Evolutionary conservation across 495 filamentous ascomycete genomes (phyloP), one percentile per base, ranked within the genome.

Genomic region (Lasiosphaeriaceae sp.): DNA sequence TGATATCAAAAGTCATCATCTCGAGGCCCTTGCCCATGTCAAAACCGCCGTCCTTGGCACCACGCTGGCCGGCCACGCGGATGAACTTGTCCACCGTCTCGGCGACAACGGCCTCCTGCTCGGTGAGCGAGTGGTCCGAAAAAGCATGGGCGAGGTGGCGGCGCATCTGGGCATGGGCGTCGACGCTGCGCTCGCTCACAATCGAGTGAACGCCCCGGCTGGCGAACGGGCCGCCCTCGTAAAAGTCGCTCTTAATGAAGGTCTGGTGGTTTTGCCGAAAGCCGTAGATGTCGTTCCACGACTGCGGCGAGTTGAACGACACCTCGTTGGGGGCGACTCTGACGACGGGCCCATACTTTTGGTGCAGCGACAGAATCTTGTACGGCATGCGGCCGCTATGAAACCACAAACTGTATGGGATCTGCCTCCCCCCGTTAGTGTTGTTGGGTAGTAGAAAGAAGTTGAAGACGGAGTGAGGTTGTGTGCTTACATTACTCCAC

Each of bases 201-300:
- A 35, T 55, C 2, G 44, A 45, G 24, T 45, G 49, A 2, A 41
- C 23, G 4, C 26, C 26, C 11, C 58, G 53, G 31, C 16, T 34
- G 50, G 50, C 50, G 23, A 52, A 52, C 11, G n/a, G 39, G 31
- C 50, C 50, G 12, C 44, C 44, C 0, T 29, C 11, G 43, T 64
- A 63, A 19, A 67, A 72, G 29, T 43, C 60, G 55, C 73, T 66
- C 53, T 75, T 76, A 20, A 66, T 49, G 24, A 76, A 68, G 19
- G 68, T 62, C 39, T 52, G 53, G 8, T 54, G 44, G 39, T 52
- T 47, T 46, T 66, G 61, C 8, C 61, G 67, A 57, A 66, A 63
- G 3, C 77, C 80, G 56, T 86, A 82, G 39, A 87, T 84, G 58
- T 86, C 83, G 37, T 78, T 77, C 73, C 79, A 83, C 4, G 83